Percentiles rank a stretch among this genome's conserved stretches.
These are phyloP conservation scores for Tubosaeta sp. DNA, from an alignment of 768 basidiomycete genomes.

Conservation along the genomic window DNA sequence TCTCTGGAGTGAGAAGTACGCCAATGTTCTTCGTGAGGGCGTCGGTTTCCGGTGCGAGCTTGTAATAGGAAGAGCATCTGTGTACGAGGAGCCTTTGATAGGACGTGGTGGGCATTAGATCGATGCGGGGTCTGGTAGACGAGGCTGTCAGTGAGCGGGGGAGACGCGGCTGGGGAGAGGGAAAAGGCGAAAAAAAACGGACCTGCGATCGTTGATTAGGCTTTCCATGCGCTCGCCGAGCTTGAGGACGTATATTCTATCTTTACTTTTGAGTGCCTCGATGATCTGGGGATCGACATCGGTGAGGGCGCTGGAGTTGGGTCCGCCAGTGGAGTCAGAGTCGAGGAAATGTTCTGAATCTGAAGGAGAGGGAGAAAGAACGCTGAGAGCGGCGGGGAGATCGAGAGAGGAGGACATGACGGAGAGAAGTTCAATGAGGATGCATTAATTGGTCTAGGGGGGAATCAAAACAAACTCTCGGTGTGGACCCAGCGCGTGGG, in stretches of 20 bases:
- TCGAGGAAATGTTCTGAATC: conserved; percentile 29
- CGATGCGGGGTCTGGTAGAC: conserved; percentile 52
- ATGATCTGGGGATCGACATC: conserved; percentile 78
- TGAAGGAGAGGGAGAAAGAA: conserved; percentile 17
- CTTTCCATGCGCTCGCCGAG: conserved; percentile 84
- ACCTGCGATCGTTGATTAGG: conserved; percentile 74
- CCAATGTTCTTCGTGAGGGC: conserved; percentile 56
- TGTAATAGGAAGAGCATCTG: conserved; percentile 81
- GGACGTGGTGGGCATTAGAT: conserved; percentile 65
- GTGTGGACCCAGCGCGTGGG: conserved; percentile 20
- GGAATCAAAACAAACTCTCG: conserved; percentile 8
- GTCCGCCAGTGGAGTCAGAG: conserved; percentile 23
- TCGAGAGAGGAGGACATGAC: conserved; percentile 2
- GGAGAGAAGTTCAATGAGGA: conserved; percentile 11
- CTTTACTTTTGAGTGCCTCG: conserved; percentile 84
- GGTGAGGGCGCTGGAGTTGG: conserved; percentile 18
- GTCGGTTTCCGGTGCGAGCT: conserved; percentile 67
- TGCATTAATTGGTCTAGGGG: conserved; percentile 31
- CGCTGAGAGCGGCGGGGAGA: conserved; percentile 10
- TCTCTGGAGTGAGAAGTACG: conserved; percentile 56
- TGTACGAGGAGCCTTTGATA: conserved; percentile 86
- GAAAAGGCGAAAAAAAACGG: conserved; percentile 24
- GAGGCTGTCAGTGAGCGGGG: conserved; percentile 18
- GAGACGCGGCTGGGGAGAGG: background rate
- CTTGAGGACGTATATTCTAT: conserved; percentile 82